phyloP scores from a whole-genome alignment of 2,329 filamentous ascomycete species.

The Penicillium sumatraense region DNA sequence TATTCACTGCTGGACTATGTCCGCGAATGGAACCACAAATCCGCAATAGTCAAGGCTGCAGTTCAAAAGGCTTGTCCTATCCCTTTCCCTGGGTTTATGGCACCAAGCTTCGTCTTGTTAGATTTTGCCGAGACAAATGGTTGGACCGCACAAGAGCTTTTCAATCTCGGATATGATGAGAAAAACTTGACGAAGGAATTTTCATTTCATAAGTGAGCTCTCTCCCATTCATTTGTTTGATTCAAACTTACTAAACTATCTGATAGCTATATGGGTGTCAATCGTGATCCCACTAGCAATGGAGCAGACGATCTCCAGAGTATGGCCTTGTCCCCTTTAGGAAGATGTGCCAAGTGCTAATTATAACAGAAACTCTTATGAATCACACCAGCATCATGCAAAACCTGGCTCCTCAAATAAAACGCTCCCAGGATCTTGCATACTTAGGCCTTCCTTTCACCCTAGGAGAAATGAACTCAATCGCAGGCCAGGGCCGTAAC shows the following conservation, averaged over 20 bases:
- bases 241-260: not conserved
- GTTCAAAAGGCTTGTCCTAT: conserved; percentile 16
- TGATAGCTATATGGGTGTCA: conserved; percentile 15
- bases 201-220: conserved; percentile 14
- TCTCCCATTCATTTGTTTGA: not conserved
- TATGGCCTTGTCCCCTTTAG: not conserved
- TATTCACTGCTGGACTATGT: conserved; percentile 18
- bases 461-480: conserved; percentile 19
- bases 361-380: conserved; percentile 11
- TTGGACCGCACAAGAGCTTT: conserved; percentile 7
- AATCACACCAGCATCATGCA: conserved; percentile 23
- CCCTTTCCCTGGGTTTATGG: conserved; percentile 10
- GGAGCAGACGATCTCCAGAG: conserved; percentile 8
- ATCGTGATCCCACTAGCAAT: not conserved
- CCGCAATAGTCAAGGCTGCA: conserved; percentile 5
- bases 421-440: conserved; percentile 15
- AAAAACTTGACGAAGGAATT: conserved; percentile 12
- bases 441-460: conserved; percentile 19
- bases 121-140: conserved; percentile 1
- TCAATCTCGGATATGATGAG: conserved; percentile 8
- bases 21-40: conserved; percentile 19
- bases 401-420: conserved; percentile 12
- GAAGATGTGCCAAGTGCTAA: not conserved
- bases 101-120: conserved; percentile 15
- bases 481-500: conserved; percentile 19